Evolutionary conservation across 331 rosid genomes (phyloP).

Genomic region (Phaseolus coccineus): DNA sequence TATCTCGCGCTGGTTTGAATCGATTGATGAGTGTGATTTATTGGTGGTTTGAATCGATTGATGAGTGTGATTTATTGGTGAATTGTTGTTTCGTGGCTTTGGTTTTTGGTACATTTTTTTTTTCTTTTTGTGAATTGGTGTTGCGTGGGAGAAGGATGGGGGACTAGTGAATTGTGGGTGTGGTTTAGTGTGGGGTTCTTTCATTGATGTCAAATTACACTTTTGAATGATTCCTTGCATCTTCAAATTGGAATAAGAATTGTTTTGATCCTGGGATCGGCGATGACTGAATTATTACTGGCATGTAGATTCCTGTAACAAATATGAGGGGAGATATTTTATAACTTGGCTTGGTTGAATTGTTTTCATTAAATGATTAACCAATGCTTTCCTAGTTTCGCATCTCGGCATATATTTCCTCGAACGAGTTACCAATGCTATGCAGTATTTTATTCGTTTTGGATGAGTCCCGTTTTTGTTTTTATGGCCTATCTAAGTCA

Average conservation of each 20-base stretch:
- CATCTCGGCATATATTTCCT: not conserved
- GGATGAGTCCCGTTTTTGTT: not conserved
- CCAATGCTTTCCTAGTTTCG: not conserved
- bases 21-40: too few relatives aligned
- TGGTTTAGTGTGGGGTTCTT: not conserved
- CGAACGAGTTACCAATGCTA: not conserved
- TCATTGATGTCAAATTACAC: constrained; percentile 1
- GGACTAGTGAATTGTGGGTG: constrained; percentile 18
- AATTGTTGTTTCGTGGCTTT: constrained; percentile 10
- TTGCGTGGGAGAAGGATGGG: constrained; percentile 13
- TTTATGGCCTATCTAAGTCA: not conserved
- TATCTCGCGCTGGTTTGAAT: not conserved
- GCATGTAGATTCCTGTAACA: constrained; percentile 28
- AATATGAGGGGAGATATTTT: not conserved
- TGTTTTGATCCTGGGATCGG: constrained; percentile 5
- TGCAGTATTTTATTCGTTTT: not conserved
- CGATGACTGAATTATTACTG: constrained; percentile 2
- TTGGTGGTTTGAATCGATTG: not conserved
- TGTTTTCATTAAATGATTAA: not conserved
- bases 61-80: constrained; percentile 8
- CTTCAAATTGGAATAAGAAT: constrained; percentile 23
- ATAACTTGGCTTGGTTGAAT: not conserved
- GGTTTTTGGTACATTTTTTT: not conserved
- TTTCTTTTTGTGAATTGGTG: not conserved
- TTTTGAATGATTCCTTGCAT: not conserved